phyloP scores from a whole-genome alignment of 1,139 yeast species.

The Diutina scorzettiae region DNA sequence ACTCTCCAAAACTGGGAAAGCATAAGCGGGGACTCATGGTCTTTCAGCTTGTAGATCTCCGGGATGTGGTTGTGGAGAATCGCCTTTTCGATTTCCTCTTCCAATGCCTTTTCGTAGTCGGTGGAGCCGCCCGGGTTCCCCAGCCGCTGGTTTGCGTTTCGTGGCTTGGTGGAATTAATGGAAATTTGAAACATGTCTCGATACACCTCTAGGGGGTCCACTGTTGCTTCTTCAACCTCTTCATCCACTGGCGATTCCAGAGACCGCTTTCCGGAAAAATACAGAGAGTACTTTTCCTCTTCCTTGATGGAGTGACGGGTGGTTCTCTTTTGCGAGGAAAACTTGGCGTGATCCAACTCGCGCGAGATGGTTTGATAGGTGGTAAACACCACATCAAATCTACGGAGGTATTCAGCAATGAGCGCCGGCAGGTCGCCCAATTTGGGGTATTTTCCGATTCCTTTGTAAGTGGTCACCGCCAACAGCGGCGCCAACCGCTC shows the following conservation, averaged over 20 bases:
- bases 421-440: constrained; percentile 29
- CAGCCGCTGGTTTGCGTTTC: background rate
- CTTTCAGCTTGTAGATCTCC: constrained; percentile 5
- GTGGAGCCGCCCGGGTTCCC: background rate
- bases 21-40: constrained; percentile 73
- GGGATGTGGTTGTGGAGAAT: constrained; percentile 1
- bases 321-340: constrained; percentile 30
- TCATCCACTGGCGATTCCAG: background rate
- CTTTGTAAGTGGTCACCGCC: constrained; percentile 51
- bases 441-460: constrained; percentile 38
- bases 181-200: constrained; percentile 3
- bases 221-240: background rate
- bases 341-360: constrained; percentile 76
- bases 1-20: constrained; percentile 84
- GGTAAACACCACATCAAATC: constrained; percentile 71
- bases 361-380: constrained; percentile 59
- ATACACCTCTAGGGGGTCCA: background rate
- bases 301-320: background rate
- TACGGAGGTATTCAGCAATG: constrained; percentile 34
- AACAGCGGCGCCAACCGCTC: constrained; percentile 43
- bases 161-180: background rate
- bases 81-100: constrained; percentile 2
- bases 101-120: constrained; percentile 1
- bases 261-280: background rate
- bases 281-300: background rate